Evolutionary conservation across 2,329 filamentous ascomycete species (phyloP).

Genomic region (Exophiala calicioides): DNA sequence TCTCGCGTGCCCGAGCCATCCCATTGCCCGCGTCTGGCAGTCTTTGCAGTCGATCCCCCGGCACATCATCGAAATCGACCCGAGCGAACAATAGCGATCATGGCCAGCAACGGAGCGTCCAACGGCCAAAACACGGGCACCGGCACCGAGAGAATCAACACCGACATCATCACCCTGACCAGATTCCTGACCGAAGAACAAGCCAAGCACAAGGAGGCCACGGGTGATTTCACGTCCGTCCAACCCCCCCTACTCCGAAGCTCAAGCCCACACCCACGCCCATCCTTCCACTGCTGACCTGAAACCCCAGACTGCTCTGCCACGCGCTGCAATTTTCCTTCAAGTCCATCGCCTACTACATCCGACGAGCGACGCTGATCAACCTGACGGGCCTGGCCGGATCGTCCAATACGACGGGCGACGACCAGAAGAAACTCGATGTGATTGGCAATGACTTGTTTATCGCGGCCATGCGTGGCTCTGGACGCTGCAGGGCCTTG

Average conservation of each 20-base stretch:
- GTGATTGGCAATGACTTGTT: conserved; percentile 99
- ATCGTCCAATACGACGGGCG: conserved; percentile 90
- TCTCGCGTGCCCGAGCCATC: no score
- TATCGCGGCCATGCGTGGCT: conserved; percentile 90
- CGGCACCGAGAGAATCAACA: conserved; percentile 80
- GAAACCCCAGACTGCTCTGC: conserved; percentile 72
- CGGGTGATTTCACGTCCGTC: conserved; percentile 94
- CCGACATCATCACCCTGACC: conserved; percentile 91
- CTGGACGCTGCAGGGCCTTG: conserved; percentile 82
- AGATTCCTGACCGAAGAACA: conserved; percentile 97
- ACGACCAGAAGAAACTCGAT: conserved; percentile 99
- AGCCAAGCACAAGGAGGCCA: conserved; percentile 86
- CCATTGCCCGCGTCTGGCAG: no score
- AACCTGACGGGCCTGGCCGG: conserved; percentile 94
- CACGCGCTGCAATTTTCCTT: conserved; percentile 99
- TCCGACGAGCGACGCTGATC: conserved; percentile 90
- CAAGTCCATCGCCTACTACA: conserved; percentile 99
- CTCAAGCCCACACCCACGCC: no score
- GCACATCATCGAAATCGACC: not conserved
- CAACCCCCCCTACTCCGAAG: not conserved
- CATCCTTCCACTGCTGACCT: conserved; percentile 12
- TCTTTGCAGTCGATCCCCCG: not conserved
- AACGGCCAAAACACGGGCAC: conserved; percentile 54
- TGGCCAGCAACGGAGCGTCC: conserved; percentile 29
- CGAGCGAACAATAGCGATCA: conserved; percentile 8